These are phyloP conservation scores for Neurospora tetrasperma DNA, from an alignment of 495 filamentous ascomycete species.

Conservation along the genomic window DNA sequence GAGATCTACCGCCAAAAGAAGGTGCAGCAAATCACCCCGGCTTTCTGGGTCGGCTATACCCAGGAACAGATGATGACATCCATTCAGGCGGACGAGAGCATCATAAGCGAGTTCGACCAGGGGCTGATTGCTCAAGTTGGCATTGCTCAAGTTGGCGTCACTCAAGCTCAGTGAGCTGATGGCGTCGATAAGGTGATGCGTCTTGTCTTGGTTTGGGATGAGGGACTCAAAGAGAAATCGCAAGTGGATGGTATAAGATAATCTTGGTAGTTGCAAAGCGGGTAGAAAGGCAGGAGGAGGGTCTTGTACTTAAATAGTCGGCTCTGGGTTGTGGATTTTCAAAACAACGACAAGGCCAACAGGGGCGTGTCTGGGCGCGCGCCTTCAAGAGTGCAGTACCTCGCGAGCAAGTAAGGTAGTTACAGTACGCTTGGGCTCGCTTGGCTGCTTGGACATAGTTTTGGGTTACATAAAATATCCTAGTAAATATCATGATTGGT, in stretches of 20 bases:
- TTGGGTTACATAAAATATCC: not conserved
- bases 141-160: not conserved
- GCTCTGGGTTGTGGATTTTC: not conserved
- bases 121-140: slow-evolving; percentile 9
- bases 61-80: slow-evolving; percentile 45
- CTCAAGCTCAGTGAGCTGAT: not conserved
- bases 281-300: not conserved
- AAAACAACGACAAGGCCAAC: not conserved
- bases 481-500: not conserved
- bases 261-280: not conserved
- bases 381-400: not conserved
- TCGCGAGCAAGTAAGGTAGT: slow-evolving; percentile 1
- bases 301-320: not conserved
- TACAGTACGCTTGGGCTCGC: slow-evolving; percentile 1
- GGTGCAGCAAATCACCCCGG: slow-evolving; percentile 38
- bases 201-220: not conserved
- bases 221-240: not conserved
- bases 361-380: not conserved
- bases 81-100: slow-evolving; percentile 42
- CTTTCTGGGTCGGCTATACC: slow-evolving; percentile 43
- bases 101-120: slow-evolving; percentile 41
- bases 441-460: not conserved
- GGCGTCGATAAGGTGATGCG: not conserved
- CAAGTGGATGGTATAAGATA: not conserved
- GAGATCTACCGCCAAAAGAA: slow-evolving; percentile 51